Conservation (phyloP, 345 rosid genomes). For the Aegle marmelos region DNA sequence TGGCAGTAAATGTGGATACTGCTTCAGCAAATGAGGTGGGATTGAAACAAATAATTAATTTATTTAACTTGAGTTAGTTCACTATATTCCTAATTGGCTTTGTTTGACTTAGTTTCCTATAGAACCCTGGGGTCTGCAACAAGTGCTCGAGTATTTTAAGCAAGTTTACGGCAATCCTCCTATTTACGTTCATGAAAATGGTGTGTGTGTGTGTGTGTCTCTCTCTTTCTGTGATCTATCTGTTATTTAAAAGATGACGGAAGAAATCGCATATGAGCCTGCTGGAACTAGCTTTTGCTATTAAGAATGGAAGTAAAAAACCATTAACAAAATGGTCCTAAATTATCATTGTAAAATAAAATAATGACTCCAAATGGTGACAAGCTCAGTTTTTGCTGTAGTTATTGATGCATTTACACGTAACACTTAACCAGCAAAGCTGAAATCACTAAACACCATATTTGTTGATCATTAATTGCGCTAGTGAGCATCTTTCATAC, state of each 20-base stretch:
- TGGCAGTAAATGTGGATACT: conserved; percentile 24
- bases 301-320: not conserved
- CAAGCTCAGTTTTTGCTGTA: too few species aligned
- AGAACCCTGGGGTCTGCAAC: conserved; percentile 33
- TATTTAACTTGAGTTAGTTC: not conserved
- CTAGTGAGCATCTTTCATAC: not conserved
- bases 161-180: conserved; percentile 41
- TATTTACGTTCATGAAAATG: conserved; percentile 47
- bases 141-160: conserved; percentile 37
- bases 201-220: conserved; percentile 28
- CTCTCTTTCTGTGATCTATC: conserved; percentile 4
- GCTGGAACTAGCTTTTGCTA: not conserved
- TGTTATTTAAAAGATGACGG: not conserved
- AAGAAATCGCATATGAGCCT: too few species aligned
- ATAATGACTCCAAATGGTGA: too few species aligned
- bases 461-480: not conserved
- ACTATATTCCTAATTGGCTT: not conserved
- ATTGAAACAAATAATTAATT: not conserved
- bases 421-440: not conserved
- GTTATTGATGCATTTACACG: not conserved
- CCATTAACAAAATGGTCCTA: too few species aligned
- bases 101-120: conserved; percentile 28
- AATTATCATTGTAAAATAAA: too few species aligned
- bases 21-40: conserved; percentile 19
- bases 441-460: not conserved